phyloP scores from a whole-genome alignment of 2,329 filamentous ascomycete genomes.

The Cordyceps militaris region DNA sequence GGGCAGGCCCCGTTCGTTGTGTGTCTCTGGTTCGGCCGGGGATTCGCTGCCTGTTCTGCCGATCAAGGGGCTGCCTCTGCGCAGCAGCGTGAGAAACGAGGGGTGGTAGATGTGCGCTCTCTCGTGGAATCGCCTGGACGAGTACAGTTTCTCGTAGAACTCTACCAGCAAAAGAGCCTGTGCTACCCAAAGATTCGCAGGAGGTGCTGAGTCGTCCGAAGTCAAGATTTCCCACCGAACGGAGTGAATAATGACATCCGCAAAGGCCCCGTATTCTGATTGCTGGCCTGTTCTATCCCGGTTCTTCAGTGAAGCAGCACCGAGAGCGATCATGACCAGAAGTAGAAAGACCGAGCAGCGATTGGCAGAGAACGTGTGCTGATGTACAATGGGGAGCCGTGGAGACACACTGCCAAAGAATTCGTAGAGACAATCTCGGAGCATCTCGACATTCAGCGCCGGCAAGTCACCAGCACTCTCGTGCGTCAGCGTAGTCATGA shows the following conservation, averaged over 20 bases:
- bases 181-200: conserved; percentile 81
- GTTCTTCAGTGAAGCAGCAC: conserved; percentile 70
- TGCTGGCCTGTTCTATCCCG: conserved; percentile 47
- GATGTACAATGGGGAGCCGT: conserved; percentile 80
- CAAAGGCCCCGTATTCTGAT: conserved; percentile 39
- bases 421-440: conserved; percentile 76
- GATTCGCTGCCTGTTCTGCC: conserved; percentile 73
- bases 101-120: conserved; percentile 90
- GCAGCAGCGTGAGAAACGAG: conserved; percentile 76
- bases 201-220: conserved; percentile 72
- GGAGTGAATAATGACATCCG: conserved; percentile 58
- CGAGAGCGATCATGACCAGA: conserved; percentile 76
- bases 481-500: conserved; percentile 29
- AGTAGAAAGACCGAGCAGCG: conserved; percentile 72
- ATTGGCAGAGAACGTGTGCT: conserved; percentile 76
- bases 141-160: conserved; percentile 88
- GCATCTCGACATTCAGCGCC: conserved; percentile 65
- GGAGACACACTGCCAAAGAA: conserved; percentile 85
- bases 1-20: conserved; percentile 31
- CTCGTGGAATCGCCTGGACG: too few species aligned
- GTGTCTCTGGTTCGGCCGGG: conserved; percentile 48
- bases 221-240: conserved; percentile 80
- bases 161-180: conserved; percentile 78
- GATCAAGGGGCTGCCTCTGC: conserved; percentile 78
- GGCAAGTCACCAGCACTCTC: conserved; percentile 37